Evolutionary conservation across 352 stramenopile species (phyloP).

Genomic region (Phytophthora chlamydospora): DNA sequence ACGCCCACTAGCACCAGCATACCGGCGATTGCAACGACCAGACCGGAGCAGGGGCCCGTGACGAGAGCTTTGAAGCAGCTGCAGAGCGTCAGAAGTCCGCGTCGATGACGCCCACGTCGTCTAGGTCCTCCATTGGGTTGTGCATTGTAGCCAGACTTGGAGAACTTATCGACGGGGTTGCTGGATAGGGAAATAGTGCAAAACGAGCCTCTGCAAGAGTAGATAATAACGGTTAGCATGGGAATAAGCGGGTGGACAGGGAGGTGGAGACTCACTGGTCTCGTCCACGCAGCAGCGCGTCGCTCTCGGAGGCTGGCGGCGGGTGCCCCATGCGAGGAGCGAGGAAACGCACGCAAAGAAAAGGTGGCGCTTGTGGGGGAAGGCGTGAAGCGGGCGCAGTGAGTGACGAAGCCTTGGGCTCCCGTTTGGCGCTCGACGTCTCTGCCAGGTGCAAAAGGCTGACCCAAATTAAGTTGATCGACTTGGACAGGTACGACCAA

Average conservation of each 20-base stretch:
- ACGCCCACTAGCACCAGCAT: conserved; percentile 50
- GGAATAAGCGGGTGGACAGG: conserved; percentile 1
- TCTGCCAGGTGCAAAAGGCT: conserved; percentile 16
- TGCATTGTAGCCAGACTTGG: conserved; percentile 27
- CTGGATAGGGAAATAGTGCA: conserved; percentile 69
- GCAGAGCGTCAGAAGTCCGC: conserved; percentile 22
- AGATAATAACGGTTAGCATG: conserved; percentile 4
- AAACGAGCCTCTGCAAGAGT: conserved; percentile 48
- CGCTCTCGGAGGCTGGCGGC: conserved; percentile 30
- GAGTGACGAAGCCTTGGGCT: neutral
- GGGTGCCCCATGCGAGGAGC: conserved; percentile 23
- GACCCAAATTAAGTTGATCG: too few relatives aligned
- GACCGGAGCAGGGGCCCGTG: conserved; percentile 28
- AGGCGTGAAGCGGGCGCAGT: neutral
- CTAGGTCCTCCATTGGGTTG: conserved; percentile 1
- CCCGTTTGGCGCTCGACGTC: neutral
- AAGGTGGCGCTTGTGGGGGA: neutral
- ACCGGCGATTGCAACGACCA: conserved; percentile 41
- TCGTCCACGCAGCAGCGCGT: conserved; percentile 30
- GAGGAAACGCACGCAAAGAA: neutral
- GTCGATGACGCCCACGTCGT: conserved; percentile 6
- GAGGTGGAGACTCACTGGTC: conserved; percentile 40
- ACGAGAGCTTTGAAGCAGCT: conserved; percentile 33
- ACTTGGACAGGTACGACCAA: too few relatives aligned
- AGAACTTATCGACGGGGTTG: conserved; percentile 49